Evolutionary conservation across 768 basidiomycete species (phyloP).

Genomic region (Amanita phalloides): DNA sequence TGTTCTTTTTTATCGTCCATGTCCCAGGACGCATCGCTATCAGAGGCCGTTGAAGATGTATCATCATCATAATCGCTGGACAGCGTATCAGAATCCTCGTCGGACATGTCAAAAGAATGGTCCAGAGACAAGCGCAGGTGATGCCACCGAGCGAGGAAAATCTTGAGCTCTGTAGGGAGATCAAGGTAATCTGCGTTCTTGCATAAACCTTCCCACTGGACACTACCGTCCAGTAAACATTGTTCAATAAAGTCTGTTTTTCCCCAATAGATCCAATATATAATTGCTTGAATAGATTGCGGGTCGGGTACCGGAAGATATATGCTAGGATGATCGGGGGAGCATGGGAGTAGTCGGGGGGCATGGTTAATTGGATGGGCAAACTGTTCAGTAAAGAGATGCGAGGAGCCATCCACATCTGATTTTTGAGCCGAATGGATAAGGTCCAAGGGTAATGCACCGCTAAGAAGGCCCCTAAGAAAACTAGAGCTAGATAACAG

Average conservation of each 20-base stretch:
- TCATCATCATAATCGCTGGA: conserved; percentile 24
- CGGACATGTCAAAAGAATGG: background rate
- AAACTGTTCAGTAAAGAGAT: conserved; percentile 18
- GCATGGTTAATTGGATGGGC: conserved; percentile 39
- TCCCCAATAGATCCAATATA: conserved; percentile 82
- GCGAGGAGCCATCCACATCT: conserved; percentile 12
- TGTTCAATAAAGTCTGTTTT: conserved; percentile 52
- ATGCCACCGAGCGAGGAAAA: conserved; percentile 71
- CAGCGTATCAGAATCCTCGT: conserved; percentile 13
- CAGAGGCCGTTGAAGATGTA: conserved; percentile 23
- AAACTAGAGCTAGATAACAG: conserved; percentile 76
- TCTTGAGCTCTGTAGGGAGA: conserved; percentile 63
- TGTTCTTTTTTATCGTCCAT: conserved; percentile 27
- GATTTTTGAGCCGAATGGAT: conserved; percentile 26
- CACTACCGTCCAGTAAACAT: conserved; percentile 48
- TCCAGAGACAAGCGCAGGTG: conserved; percentile 39
- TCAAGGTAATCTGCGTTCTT: conserved; percentile 87
- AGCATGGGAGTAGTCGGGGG: conserved; percentile 61
- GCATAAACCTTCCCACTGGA: conserved; percentile 82
- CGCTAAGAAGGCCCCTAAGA: conserved; percentile 60
- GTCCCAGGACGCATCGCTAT: conserved; percentile 24
- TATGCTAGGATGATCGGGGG: conserved; percentile 55
- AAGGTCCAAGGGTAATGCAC: conserved; percentile 51
- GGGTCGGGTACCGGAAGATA: conserved; percentile 71
- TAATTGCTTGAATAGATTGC: conserved; percentile 55